Evolutionary conservation across 768 basidiomycete species (phyloP).

Genomic region (Lanmaoa pseudosensibilis): DNA sequence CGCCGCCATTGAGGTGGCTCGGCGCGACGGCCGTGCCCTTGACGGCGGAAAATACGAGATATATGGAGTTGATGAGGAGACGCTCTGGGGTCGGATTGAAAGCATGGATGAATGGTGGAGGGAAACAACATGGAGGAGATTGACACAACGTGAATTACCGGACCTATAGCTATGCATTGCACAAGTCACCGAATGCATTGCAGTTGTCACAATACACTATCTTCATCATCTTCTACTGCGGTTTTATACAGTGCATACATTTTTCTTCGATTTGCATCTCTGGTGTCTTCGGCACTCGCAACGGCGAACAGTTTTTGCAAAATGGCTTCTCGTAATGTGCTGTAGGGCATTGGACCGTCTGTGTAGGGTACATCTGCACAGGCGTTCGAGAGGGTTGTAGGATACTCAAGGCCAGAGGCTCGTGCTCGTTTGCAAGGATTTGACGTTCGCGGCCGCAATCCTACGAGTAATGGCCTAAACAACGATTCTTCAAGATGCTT

Average conservation of each 20-base stretch:
- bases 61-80: conserved; percentile 83
- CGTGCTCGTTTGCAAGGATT: conserved; percentile 50
- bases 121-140: conserved; percentile 82
- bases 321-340: conserved; percentile 51
- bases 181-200: neutral
- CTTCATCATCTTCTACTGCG: conserved; percentile 47
- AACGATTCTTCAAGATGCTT: conserved; percentile 70
- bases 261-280: conserved; percentile 77
- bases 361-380: conserved; percentile 44
- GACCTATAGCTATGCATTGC: conserved; percentile 43
- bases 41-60: conserved; percentile 82
- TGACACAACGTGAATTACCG: conserved; percentile 84
- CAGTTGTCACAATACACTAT: conserved; percentile 21
- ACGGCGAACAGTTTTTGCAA: conserved; percentile 67
- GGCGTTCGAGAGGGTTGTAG: conserved; percentile 51
- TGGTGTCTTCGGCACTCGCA: conserved; percentile 72
- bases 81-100: conserved; percentile 79
- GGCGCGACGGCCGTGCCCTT: conserved; percentile 59
- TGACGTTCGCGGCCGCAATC: conserved; percentile 42
- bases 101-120: conserved; percentile 92
- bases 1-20: conserved; percentile 80
- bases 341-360: conserved; percentile 39
- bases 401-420: conserved; percentile 34
- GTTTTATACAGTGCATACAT: conserved; percentile 82
- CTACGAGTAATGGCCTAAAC: conserved; percentile 65